Evolutionary conservation across 2,329 filamentous ascomycete genomes (phyloP), one percentile per base, ranked within the genome.

Genomic region (Beauveria varroae): DNA sequence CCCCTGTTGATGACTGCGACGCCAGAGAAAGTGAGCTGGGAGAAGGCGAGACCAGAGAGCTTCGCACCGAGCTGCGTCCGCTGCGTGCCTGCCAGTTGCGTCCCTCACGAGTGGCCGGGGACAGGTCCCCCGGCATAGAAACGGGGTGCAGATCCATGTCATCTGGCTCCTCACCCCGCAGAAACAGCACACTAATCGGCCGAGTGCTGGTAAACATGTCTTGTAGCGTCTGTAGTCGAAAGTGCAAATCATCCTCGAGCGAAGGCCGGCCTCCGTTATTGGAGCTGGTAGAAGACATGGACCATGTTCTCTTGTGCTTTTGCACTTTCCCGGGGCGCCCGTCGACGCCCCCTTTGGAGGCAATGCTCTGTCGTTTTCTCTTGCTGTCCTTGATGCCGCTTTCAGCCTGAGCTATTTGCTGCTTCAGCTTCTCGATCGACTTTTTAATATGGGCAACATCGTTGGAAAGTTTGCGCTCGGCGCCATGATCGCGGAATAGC

Each of bases 361-460:
- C 76, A 2, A 77, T 80, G 8, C 78, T 78, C 46, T 81, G 75
- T 50, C 84, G 78, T 72, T 88, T 88, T 60, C 86, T 78, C 71
- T 88, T 89, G 50, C 82, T 80, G 64, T 88, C 85, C 68, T 88
- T 88, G 68, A 86, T 79, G 0, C 86, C 86, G 56, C 80, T 86
- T 68, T 88, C 86, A 0, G 84, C 83, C 69, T 97, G 92, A 0
- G 88, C 81, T 63, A 97, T 95, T 70, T 97, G 93, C 70, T 96
- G 92, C 74, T 96, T 96, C 52, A 97, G 78, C 75, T 97, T 98
- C 70, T 97, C 93, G 67, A 98, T 97, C 0, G 89, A 91, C 76
- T 97, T 98, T 75, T 96, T 96, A 65, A 98, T 90, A 69, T 98
- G 93, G 0, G 91, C 90, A 9, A 97, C 84, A 67, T 98, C 93